Conservation (phyloP, 164 flowering plant species). For the Vitis cinerea region DNA sequence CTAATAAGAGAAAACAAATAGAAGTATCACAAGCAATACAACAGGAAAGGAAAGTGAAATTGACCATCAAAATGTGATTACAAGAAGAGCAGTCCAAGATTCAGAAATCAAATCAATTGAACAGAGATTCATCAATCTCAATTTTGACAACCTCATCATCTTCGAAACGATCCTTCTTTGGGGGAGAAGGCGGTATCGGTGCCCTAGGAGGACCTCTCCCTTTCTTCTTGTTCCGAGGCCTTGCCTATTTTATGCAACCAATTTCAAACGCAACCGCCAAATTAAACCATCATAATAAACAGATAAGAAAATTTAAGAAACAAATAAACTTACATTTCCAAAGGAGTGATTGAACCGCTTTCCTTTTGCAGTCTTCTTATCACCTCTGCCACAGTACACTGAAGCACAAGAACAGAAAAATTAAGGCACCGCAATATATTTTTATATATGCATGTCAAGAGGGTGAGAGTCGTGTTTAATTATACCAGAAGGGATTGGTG, state of each 20-base stretch:
- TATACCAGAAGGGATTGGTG: conserved; percentile 34
- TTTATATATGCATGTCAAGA: background rate
- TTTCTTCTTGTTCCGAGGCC: conserved; percentile 80
- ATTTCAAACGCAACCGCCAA: background rate
- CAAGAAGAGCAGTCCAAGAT: background rate
- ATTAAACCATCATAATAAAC: background rate
- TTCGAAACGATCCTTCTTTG: conserved; percentile 65
- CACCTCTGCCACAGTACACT: conserved; percentile 92
- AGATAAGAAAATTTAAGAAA: background rate
- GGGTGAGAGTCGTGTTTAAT: background rate
- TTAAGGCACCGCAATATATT: background rate
- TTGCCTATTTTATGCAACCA: conserved; percentile 46
- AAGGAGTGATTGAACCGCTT: conserved; percentile 87
- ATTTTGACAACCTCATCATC: conserved; percentile 53
- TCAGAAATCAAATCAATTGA: conserved; percentile 21
- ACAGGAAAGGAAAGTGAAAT: background rate
- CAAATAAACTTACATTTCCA: conserved; percentile 66
- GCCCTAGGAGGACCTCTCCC: conserved; percentile 87
- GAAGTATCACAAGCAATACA: conserved; percentile 1
- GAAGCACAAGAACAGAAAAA: conserved; percentile 9
- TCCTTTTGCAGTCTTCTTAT: conserved; percentile 83
- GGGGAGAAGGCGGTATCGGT: conserved; percentile 55
- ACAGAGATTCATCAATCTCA: conserved; percentile 68
- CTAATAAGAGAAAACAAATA: background rate
- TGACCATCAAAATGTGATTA: no score